Percentiles rank a stretch among this genome's conserved stretches.
These are phyloP conservation scores for Vigna hirtella DNA, from an alignment of 306 rosid genomes.

Conservation along the genomic window DNA sequence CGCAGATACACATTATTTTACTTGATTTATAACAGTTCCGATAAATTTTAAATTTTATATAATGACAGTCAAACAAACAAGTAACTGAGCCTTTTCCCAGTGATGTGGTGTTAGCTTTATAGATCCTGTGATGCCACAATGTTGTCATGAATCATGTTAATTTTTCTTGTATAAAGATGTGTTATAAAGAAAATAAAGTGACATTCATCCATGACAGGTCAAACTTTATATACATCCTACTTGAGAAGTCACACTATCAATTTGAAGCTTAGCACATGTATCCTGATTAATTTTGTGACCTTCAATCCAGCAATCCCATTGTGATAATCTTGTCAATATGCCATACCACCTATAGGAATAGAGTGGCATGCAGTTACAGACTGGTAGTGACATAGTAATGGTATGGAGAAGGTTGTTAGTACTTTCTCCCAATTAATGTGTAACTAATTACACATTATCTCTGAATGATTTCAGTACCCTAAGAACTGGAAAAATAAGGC, in stretches of 20 bases:
- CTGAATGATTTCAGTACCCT: neutral
- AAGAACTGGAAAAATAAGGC: neutral
- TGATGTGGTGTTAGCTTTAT: neutral
- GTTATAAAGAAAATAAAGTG: neutral
- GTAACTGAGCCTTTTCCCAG: neutral
- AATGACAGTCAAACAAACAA: neutral
- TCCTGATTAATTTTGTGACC: neutral
- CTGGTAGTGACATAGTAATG: neutral
- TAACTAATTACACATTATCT: neutral
- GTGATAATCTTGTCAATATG: slow-evolving; percentile 25
- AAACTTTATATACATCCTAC: slow-evolving; percentile 10
- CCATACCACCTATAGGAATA: slow-evolving; percentile 22
- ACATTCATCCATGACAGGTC: slow-evolving; percentile 10
- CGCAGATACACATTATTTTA: neutral
- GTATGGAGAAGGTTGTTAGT: slow-evolving; percentile 34
- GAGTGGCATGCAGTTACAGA: neutral
- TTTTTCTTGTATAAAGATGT: slow-evolving; percentile 23
- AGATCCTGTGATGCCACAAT: neutral
- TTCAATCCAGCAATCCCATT: slow-evolving; percentile 25
- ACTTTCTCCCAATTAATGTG: slow-evolving; percentile 11
- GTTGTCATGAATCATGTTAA: slow-evolving; percentile 3
- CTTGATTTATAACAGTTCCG: slow-evolving; percentile 11
- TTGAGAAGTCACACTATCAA: neutral
- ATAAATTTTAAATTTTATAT: neutral
- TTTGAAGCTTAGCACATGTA: neutral